Evolutionary conservation across 192 early-diverging fungal species (phyloP).

Genomic region (Paraglomus brasilianum): DNA sequence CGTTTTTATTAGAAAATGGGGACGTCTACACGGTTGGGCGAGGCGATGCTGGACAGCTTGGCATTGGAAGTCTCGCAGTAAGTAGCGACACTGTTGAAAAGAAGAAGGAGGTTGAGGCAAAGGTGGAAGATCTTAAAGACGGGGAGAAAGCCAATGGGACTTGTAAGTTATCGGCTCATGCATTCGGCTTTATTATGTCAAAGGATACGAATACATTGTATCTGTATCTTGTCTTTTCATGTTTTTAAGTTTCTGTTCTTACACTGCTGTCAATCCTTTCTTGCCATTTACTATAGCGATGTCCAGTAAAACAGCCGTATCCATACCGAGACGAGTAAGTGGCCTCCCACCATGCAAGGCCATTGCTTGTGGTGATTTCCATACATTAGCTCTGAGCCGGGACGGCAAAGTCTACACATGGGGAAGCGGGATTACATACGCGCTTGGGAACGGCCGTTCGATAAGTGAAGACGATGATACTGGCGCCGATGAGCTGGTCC

Average conservation of each 20-base stretch:
- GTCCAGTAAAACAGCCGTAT: constrained; percentile 42
- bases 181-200: not conserved
- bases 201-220: constrained; percentile 30
- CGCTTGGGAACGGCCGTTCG: constrained; percentile 71
- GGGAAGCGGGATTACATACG: constrained; percentile 87
- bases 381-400: constrained; percentile 54
- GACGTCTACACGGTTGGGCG: constrained; percentile 80
- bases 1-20: constrained; percentile 75
- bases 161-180: not conserved
- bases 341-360: constrained; percentile 37
- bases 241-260: constrained; percentile 5
- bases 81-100: constrained; percentile 35
- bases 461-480: too few relatives aligned
- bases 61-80: constrained; percentile 47
- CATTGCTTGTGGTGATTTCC: constrained; percentile 64
- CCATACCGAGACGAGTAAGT: constrained; percentile 52
- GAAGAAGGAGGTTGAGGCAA: constrained; percentile 31
- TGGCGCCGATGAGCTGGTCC: constrained; percentile 68
- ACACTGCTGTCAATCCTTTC: constrained; percentile 31
- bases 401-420: constrained; percentile 74
- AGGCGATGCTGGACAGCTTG: constrained; percentile 80
- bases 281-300: constrained; percentile 47
- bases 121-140: constrained; percentile 9
- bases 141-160: not conserved
- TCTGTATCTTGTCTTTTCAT: not conserved